These are phyloP conservation scores for Mucor racemosus DNA, from an alignment of 371 early-diverging fungal species.

Conservation along the genomic window DNA sequence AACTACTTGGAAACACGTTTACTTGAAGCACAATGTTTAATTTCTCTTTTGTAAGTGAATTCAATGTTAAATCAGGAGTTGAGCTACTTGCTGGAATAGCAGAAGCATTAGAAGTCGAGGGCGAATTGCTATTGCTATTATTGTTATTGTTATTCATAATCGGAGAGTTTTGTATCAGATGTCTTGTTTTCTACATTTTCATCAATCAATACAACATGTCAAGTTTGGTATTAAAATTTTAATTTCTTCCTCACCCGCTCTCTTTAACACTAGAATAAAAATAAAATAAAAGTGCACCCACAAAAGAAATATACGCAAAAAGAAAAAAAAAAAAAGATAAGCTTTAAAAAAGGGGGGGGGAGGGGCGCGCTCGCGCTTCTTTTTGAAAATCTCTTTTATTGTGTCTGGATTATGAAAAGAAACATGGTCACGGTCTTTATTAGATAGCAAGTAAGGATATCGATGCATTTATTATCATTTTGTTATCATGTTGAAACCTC, in stretches of 20 bases:
- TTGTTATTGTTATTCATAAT: not conserved
- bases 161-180: constrained; percentile 1
- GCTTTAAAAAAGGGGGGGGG: not conserved
- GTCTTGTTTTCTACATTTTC: not conserved
- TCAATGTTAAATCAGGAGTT: constrained; percentile 24
- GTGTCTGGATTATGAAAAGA: not conserved
- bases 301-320: no score
- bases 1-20: no score
- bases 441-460: not conserved
- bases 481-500: constrained; percentile 33
- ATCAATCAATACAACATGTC: no score
- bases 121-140: not conserved
- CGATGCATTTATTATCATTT: not conserved
- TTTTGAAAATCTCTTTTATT: not conserved
- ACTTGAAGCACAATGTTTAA: constrained; percentile 43
- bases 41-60: constrained; percentile 43
- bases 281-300: not conserved
- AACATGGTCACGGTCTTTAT: not conserved
- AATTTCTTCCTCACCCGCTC: constrained; percentile 1
- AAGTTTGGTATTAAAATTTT: no score
- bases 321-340: not conserved
- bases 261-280: not conserved
- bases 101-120: not conserved
- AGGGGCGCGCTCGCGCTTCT: not conserved
- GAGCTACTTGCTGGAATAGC: not conserved